Percentiles rank a stretch among this genome's conserved stretches.
Conservation (phyloP, 2,329 filamentous ascomycete genomes). For the Thelonectria olida region DNA sequence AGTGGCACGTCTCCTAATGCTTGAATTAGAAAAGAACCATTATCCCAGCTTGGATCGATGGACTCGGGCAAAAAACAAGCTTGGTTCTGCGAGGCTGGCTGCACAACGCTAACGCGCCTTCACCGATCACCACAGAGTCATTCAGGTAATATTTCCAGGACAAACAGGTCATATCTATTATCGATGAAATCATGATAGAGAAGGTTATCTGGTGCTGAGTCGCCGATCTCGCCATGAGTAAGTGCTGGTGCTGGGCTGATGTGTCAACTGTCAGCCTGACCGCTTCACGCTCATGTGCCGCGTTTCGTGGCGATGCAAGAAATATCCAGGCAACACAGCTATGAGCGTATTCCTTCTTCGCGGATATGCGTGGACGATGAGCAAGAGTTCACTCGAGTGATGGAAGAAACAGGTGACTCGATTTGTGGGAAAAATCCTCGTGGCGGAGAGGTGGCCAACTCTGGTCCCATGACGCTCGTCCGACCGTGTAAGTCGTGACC, state of each 20-base stretch:
- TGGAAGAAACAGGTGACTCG: not conserved
- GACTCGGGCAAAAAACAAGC: no score
- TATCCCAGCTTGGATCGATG: no score
- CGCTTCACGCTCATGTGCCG: not conserved
- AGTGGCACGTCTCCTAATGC: no score
- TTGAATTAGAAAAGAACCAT: no score
- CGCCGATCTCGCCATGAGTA: not conserved
- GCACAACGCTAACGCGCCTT: no score
- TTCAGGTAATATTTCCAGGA: no score
- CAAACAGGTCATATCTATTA: no score
- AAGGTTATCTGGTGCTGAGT: not conserved
- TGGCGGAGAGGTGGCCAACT: slow-evolving; percentile 8
- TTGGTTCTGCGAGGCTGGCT: no score
- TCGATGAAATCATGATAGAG: no score
- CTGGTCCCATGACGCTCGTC: slow-evolving; percentile 34
- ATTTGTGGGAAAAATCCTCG: not conserved
- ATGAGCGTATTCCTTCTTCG: not conserved
- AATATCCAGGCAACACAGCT: not conserved
- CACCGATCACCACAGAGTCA: no score
- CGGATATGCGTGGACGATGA: not conserved
- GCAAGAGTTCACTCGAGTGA: not conserved
- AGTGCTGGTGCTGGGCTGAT: not conserved
- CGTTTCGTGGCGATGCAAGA: not conserved
- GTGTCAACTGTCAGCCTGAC: slow-evolving; percentile 7
- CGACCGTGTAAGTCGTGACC: slow-evolving; percentile 41